These are phyloP conservation scores for Calonectria pseudoturangicola DNA, from an alignment of 2,329 filamentous ascomycete genomes.

Conservation along the genomic window DNA sequence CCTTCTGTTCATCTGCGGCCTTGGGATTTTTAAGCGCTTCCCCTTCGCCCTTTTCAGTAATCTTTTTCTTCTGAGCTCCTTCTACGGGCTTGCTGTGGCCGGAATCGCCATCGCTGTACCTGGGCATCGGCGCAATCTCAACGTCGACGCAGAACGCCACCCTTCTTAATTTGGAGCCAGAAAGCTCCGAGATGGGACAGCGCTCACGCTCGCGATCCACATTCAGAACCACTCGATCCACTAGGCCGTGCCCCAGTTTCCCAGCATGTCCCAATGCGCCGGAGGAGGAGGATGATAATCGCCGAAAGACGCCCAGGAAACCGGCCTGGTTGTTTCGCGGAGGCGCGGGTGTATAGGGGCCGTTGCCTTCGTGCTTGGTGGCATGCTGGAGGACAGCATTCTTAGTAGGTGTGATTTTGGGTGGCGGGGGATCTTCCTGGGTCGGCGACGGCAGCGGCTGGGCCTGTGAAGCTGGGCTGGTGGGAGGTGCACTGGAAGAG, in stretches of 20 bases:
- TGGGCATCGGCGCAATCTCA: conserved; percentile 92
- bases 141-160: conserved; percentile 98
- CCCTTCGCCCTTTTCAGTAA: conserved; percentile 82
- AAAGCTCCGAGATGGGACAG: conserved; percentile 86
- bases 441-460: conserved; percentile 54
- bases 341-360: conserved; percentile 83
- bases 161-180: conserved; percentile 86
- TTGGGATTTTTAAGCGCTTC: conserved; percentile 82
- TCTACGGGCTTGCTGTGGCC: conserved; percentile 64
- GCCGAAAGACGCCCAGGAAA: conserved; percentile 88
- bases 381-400: conserved; percentile 77
- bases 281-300: conserved; percentile 82
- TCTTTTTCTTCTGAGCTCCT: conserved; percentile 75
- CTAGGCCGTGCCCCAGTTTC: conserved; percentile 77
- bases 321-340: conserved; percentile 81
- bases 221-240: conserved; percentile 89
- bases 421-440: conserved; percentile 65
- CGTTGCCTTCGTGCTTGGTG: conserved; percentile 73
- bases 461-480: conserved; percentile 57
- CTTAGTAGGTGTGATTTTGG: conserved; percentile 70
- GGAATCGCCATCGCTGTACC: conserved; percentile 79
- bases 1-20: conserved; percentile 70
- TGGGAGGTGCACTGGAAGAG: conserved; percentile 66
- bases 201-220: conserved; percentile 87
- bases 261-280: conserved; percentile 53